Evolutionary conservation across 768 basidiomycete genomes (phyloP).

Genomic region (Chalciporus sphaerocephalus): DNA sequence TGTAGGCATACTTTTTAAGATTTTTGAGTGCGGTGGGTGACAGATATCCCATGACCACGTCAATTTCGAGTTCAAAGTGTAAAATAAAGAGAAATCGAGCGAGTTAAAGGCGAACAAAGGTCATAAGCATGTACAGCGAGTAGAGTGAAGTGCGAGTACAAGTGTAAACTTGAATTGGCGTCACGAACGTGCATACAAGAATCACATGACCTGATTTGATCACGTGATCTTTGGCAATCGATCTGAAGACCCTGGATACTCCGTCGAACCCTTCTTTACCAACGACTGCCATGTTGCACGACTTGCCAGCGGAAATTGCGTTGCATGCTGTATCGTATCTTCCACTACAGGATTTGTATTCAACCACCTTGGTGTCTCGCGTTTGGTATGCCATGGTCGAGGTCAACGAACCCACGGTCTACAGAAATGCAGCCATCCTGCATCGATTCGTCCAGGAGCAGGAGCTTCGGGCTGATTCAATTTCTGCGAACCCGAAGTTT

Average conservation of each 20-base stretch:
- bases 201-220: constrained; percentile 5
- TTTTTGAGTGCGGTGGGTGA: constrained; percentile 65
- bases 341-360: constrained; percentile 40
- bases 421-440: constrained; percentile 50
- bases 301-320: constrained; percentile 56
- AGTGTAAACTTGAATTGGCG: background rate
- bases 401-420: constrained; percentile 49
- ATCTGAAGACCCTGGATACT: background rate
- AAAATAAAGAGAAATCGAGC: background rate
- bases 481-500: constrained; percentile 34
- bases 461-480: constrained; percentile 29
- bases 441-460: constrained; percentile 43
- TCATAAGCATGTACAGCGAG: constrained; percentile 2
- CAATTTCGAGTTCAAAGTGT: background rate
- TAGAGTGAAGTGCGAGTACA: background rate
- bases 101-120: background rate
- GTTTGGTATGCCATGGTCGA: constrained; percentile 46
- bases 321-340: constrained; percentile 49
- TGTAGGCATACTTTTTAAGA: constrained; percentile 74
- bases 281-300: constrained; percentile 33
- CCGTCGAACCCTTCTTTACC: background rate
- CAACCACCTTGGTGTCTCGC: constrained; percentile 37
- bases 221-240: constrained; percentile 5
- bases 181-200: background rate
- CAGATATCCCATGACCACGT: constrained; percentile 56